Base-by-base conservation (phyloP, 108 stramenopile species). In the Skeletonema marinoi region DNA sequence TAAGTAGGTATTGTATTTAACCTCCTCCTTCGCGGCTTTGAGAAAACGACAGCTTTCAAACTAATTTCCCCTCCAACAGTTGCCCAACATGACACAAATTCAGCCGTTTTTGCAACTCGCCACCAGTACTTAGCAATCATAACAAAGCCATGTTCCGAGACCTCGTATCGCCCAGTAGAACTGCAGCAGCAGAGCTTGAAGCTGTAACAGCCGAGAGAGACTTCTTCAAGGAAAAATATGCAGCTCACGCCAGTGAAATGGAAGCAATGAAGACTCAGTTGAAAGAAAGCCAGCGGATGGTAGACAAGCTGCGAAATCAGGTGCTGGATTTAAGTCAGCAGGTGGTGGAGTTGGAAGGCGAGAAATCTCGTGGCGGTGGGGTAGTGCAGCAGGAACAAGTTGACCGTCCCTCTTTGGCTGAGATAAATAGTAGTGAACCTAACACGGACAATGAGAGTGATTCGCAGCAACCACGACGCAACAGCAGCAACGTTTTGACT, bases 171-270 rank as follows among this genome's bases (percentile, higher is more conserved):
- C 65, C 68, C 10, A 54, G 50, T 9, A 31, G 63, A 10, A 44
- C 61, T 33, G 33, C 62, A 32, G 60, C 58, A n/a, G 62, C 74
- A 39, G 70, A 82, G 39, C 70, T 82, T 67, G 82, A 82, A 38
- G 82, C 82, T 12, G 60, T 82, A 31, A 82, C 66, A 17, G 66
- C 75, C 0, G 82, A 82, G 59, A 75, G 82, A 32, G 75, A 82
- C 62, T 82, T 82, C 71, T 82, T 82, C 71, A 68, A 73, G 6
- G 82, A 82, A 35, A 76, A 76, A 50, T 82, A 82, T 38, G 66
- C 72, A 25, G 71, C 58, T 32, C 82, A 82, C 68, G 77, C 77
- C n/a, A 44, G 68, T 30, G 71, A 66, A 29, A 77, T 82, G 75
- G 82, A 82, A 30, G 17, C 35, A 0, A 44, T 82, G 12, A 68